phyloP scores from a whole-genome alignment of 306 rosid species.

The Mimosa pudica region DNA sequence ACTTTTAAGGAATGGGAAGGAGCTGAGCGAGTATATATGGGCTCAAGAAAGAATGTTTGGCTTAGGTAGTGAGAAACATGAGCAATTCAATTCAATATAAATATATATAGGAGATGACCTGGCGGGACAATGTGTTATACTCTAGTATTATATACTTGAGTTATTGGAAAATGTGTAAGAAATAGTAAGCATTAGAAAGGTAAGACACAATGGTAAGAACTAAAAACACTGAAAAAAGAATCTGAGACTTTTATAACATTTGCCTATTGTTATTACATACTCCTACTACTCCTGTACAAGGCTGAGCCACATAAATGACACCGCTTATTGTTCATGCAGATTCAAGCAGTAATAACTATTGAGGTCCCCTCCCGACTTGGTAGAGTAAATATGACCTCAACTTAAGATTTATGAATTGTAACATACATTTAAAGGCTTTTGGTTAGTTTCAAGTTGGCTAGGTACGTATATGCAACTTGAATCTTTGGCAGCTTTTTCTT shows the following conservation, averaged over 20 bases:
- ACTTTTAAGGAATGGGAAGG: slow-evolving; percentile 11
- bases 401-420: neutral
- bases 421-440: neutral
- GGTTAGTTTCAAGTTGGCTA: neutral
- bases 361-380: neutral
- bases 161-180: neutral
- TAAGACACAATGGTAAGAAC: neutral
- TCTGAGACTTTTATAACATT: neutral
- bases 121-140: neutral
- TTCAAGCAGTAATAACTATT: neutral
- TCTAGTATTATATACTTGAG: neutral
- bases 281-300: neutral
- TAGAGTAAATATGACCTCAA: neutral
- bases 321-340: neutral
- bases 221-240: neutral
- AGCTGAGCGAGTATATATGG: neutral
- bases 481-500: neutral
- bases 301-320: neutral
- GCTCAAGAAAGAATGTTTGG: neutral
- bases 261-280: neutral
- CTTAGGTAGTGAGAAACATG: neutral
- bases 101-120: neutral
- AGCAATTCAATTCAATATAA: neutral
- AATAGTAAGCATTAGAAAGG: neutral
- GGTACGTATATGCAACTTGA: neutral